Conservation (phyloP, 139 green algal genomes). For the Gonium pectorale region DNA sequence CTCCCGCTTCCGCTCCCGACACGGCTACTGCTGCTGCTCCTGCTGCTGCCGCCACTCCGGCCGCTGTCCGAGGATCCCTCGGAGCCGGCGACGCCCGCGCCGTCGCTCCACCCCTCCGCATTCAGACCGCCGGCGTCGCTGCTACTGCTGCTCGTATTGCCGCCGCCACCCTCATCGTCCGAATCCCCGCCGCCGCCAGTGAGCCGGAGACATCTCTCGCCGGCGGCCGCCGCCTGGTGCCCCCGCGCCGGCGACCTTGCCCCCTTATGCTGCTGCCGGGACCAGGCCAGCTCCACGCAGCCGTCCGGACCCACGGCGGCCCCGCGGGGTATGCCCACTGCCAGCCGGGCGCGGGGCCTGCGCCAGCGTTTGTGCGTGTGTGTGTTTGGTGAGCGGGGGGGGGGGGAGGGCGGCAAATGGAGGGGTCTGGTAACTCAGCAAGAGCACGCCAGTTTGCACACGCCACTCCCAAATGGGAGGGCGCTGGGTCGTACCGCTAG, state of each 20-base stretch:
- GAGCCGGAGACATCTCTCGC: neutral
- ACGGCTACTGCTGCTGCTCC: neutral
- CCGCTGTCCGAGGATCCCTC: neutral
- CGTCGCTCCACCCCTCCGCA: too few species aligned
- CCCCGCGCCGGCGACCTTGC: neutral
- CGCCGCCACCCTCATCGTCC: neutral
- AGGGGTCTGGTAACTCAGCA: too few species aligned
- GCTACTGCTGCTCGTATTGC: neutral
- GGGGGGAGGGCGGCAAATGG: neutral
- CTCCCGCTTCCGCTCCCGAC: neutral
- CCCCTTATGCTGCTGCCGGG: neutral
- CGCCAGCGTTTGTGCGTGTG: neutral
- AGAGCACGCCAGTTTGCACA: too few species aligned
- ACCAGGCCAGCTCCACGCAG: constrained; percentile 13
- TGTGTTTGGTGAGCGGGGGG: neutral
- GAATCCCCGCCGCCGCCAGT: neutral
- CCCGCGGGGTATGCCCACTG: constrained; percentile 21
- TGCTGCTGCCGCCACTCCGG: neutral
- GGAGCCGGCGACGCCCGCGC: too few species aligned
- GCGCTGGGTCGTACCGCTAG: too few species aligned
- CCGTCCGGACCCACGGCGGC: neutral
- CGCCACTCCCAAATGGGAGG: too few species aligned
- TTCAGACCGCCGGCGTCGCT: neutral
- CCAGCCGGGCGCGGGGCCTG: neutral
- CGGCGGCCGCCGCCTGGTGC: neutral